Evolutionary conservation across 768 basidiomycete species (phyloP).

Genomic region (Vishniacozyma victoriae): DNA sequence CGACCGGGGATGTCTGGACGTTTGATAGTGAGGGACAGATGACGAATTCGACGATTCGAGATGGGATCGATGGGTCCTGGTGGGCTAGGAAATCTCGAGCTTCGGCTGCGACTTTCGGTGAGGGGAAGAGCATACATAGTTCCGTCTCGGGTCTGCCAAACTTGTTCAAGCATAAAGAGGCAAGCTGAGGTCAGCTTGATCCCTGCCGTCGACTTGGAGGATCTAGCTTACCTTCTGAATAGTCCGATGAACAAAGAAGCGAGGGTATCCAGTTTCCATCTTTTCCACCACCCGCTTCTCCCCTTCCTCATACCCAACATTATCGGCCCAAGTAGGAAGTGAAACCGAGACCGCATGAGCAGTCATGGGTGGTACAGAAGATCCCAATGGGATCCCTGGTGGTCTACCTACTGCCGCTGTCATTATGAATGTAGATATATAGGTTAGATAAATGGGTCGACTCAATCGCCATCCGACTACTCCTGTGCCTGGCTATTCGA

Average conservation of each 20-base stretch:
- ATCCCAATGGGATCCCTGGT: conserved; percentile 34
- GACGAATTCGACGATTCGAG: conserved; percentile 56
- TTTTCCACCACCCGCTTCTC: conserved; percentile 67
- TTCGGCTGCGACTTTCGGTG: conserved; percentile 63
- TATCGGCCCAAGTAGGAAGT: conserved; percentile 85
- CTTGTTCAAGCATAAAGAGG: conserved; percentile 65
- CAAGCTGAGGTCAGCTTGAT: conserved; percentile 59
- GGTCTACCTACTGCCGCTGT: too few relatives aligned
- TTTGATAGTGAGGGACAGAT: conserved; percentile 54
- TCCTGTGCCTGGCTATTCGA: too few relatives aligned
- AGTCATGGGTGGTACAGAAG: conserved; percentile 45
- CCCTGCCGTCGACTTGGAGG: too few relatives aligned
- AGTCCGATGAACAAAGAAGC: conserved; percentile 84
- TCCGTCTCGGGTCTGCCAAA: conserved; percentile 70
- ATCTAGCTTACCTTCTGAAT: conserved; percentile 80
- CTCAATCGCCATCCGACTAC: too few relatives aligned
- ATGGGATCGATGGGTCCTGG: conserved; percentile 56
- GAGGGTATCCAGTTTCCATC: conserved; percentile 86
- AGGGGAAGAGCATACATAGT: conserved; percentile 71
- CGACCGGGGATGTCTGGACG: conserved; percentile 6
- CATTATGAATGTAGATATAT: too few relatives aligned
- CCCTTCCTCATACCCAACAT: conserved; percentile 85
- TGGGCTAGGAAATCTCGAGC: conserved; percentile 64
- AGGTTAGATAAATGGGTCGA: too few relatives aligned
- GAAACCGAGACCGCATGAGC: conserved; percentile 94